Evolutionary conservation across 2,329 filamentous ascomycete genomes (phyloP), one percentile per base, ranked within the genome.

Genomic region (Boeremia lycopersici): DNA sequence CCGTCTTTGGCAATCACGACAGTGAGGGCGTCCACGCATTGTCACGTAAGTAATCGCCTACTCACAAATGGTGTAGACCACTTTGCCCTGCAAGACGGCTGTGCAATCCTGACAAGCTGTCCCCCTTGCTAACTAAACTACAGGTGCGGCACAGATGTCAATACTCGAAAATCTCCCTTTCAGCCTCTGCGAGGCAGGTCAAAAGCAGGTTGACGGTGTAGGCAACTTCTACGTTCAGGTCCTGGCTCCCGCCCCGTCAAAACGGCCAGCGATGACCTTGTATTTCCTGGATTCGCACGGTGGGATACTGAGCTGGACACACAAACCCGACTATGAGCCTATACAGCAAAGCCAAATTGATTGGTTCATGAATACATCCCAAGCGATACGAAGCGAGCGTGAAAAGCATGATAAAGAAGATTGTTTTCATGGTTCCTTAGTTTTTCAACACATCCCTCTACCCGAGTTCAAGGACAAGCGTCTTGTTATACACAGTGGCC

Each of bases 281-380:
- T 97, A 96, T 75, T 80, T 97, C 60, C 83, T 98, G 34, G 93
- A 97, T 76, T 91, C 91, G 0, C 93, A 98, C 72, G 83, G 89
- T 10, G 93, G 96, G 74, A 90, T 90, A 12, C 91, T 91, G 0
- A 89, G 96, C 70, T 90, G 96, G 76, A 85, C 86, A 56, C 85
- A 89, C 49, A 96, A 87, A n/a, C n/a, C n/a, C 71, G 93, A 92
- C 41, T 98, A 97, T 71, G 91, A 96, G 75, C 96, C 91, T 91
- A 80, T 98, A 69, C 96, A 96, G 77, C 87, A 87, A 52, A 91
- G 84, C 66, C 93, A 98, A 76, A 96, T 96, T 51, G 86, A 91
- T 49, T 98, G 93, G 93, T 97, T 97, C 78, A 85, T 84, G 62
- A 82, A 85, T 59, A 96, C 90, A 3, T 86, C 89, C 1, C 80